A percentile compares a stretch with the other conserved stretches of the same genome.
Evolutionary conservation across 352 stramenopile species (phyloP).

Genomic region (Pythium diclinum): DNA sequence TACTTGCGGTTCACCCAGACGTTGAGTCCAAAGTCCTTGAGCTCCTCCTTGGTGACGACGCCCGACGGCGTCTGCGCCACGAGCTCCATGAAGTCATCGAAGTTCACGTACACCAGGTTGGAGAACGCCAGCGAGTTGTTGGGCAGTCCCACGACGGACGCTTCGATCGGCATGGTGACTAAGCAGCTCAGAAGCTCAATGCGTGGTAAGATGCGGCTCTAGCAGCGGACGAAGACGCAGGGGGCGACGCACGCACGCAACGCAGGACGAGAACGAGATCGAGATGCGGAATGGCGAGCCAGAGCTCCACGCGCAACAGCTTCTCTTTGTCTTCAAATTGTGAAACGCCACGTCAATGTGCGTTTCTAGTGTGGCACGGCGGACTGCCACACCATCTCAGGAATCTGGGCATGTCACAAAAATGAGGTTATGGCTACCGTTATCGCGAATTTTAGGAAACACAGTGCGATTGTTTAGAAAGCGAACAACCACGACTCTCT

Average conservation of each 20-base stretch:
- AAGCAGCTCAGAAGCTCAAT: background rate
- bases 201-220: background rate
- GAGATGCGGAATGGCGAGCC: background rate
- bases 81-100: conserved; percentile 72
- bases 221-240: too few relatives aligned
- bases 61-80: conserved; percentile 59
- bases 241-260: too few relatives aligned
- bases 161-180: conserved; percentile 51
- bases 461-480: background rate
- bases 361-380: conserved; percentile 4
- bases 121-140: conserved; percentile 80
- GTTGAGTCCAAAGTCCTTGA: conserved; percentile 71
- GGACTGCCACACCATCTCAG: background rate
- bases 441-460: background rate
- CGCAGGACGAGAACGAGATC: background rate
- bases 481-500: background rate
- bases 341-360: conserved; percentile 25
- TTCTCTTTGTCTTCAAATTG: conserved; percentile 20
- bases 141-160: conserved; percentile 58
- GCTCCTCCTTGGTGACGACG: conserved; percentile 63
- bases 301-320: conserved; percentile 3
- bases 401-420: background rate
- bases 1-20: conserved; percentile 84
- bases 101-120: conserved; percentile 78
- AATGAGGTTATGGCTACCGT: too few relatives aligned